A percentile compares a stretch with the other conserved stretches of the same genome.
Evolutionary conservation across 2,329 filamentous ascomycete species (phyloP).

Genomic region (Penicillium aurantiogriseum): DNA sequence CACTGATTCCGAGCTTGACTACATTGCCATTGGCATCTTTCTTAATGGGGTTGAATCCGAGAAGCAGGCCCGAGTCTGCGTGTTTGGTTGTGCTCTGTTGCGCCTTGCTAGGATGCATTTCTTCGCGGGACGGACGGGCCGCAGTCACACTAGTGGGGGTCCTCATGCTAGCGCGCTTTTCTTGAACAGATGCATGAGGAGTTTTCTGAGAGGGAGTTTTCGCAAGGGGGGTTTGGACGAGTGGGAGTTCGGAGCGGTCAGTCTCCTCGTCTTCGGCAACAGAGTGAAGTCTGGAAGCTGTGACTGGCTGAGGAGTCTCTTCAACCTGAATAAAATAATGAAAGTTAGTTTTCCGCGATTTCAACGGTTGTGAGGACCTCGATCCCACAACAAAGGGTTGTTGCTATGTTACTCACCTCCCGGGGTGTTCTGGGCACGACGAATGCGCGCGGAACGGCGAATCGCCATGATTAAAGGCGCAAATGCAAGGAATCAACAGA

Average conservation of each 20-base stretch:
- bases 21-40: conserved; percentile 39
- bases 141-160: conserved; percentile 56
- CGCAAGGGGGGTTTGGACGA: conserved; percentile 26
- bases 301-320: conserved; percentile 23
- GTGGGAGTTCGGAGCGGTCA: conserved; percentile 32
- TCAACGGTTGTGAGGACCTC: conserved; percentile 7
- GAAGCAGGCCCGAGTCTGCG: conserved; percentile 73
- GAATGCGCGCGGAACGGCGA: conserved; percentile 44
- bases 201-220: conserved; percentile 26
- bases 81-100: conserved; percentile 72
- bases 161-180: conserved; percentile 28
- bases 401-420: conserved; percentile 35
- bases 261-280: conserved; percentile 50
- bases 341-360: conserved; percentile 7
- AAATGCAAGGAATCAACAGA: conserved; percentile 5
- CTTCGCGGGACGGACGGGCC: conserved; percentile 68
- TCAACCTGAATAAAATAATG: conserved; percentile 14
- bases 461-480: conserved; percentile 32
- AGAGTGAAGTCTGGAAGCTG: conserved; percentile 40
- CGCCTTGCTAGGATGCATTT: conserved; percentile 88
- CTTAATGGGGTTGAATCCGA: conserved; percentile 78
- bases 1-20: conserved; percentile 29
- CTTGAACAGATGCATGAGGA: conserved; percentile 28
- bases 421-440: conserved; percentile 27
- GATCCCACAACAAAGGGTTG: conserved; percentile 7